Evolutionary conservation across 306 rosid genomes (phyloP), one percentile per base, ranked within the genome.

Genomic region (Acacia melanoxylon): DNA sequence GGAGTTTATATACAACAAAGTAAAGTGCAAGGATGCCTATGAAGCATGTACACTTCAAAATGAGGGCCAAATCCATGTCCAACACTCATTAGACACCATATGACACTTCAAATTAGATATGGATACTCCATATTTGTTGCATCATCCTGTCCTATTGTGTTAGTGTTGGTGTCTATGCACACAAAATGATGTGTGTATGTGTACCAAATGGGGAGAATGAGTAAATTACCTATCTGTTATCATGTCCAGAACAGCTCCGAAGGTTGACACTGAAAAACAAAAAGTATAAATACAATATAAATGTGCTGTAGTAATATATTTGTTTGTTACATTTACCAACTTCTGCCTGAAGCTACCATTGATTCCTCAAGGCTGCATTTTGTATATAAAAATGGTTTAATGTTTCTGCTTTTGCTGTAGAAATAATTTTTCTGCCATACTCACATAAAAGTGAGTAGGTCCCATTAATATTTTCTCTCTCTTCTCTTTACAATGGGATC

Each of bases 241-340:
- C 98, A 95, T 95, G 91, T 95, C 99, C 88, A 95, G 89, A 87
- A 95, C 99, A 78, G 99, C 97, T 79, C 99, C 99, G 85, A 95
- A 95, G 71, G 97, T 95, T 73, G 98, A 93, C 83, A 93, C 99
- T 95, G 91, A 91, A 87, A 77, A 87, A 46, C 19, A 46, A 73
- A 80, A 80, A 84, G 69, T 51, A 74, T 83, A 68, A 73, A 72
- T 2, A 75, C 56, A 67, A 78, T 29, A 51, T 22, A 42, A 79
- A 61, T 61, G 31, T 44, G 75, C 46, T 63, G 76, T 74, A 75
- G 79, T 75, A 46, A 78, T n/a, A 46, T 76, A 69, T 22, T 58
- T 56, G 24, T 59, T 71, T 12, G 68, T 76, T 37, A 54, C 51
- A 67, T 76, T 22, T 49, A 76, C 66, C 59, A 24, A 85, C 78